Evolutionary conservation across 2,329 filamentous ascomycete species (phyloP).

Genomic region (Stromatinia cepivora): DNA sequence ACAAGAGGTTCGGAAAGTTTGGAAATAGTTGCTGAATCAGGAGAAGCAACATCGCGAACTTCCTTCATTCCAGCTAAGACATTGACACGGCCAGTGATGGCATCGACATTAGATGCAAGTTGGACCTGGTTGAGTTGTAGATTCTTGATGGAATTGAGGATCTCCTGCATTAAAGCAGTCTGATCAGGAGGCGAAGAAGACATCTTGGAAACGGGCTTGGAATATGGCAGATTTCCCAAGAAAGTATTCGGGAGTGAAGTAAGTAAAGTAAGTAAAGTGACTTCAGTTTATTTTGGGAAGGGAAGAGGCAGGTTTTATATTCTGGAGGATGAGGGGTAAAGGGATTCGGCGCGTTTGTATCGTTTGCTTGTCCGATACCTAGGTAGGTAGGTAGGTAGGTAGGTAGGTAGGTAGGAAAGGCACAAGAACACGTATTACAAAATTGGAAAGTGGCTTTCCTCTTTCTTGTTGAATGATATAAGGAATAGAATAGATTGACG

Average conservation of each 20-base stretch:
- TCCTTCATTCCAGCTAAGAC: constrained; percentile 59
- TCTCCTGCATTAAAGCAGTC: constrained; percentile 50
- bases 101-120: constrained; percentile 57
- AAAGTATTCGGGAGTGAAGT: background rate
- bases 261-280: too few species aligned
- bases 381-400: background rate
- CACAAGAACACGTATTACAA: constrained; percentile 18
- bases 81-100: constrained; percentile 62
- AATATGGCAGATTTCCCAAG: background rate
- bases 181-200: constrained; percentile 34
- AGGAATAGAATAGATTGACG: background rate
- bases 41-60: constrained; percentile 51
- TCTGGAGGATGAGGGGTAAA: constrained; percentile 9
- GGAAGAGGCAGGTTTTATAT: background rate
- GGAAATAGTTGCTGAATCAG: constrained; percentile 24
- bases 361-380: background rate
- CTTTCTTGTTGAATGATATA: constrained; percentile 4
- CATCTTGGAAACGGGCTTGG: background rate
- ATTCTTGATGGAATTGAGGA: constrained; percentile 55
- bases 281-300: background rate
- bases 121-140: constrained; percentile 56
- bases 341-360: background rate
- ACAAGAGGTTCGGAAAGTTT: constrained; percentile 24
- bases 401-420: background rate
- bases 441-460: background rate